Evolutionary conservation across 2,329 filamentous ascomycete species (phyloP), one percentile per base, ranked within the genome.

Genomic region (Dichotomopilus funicola): DNA sequence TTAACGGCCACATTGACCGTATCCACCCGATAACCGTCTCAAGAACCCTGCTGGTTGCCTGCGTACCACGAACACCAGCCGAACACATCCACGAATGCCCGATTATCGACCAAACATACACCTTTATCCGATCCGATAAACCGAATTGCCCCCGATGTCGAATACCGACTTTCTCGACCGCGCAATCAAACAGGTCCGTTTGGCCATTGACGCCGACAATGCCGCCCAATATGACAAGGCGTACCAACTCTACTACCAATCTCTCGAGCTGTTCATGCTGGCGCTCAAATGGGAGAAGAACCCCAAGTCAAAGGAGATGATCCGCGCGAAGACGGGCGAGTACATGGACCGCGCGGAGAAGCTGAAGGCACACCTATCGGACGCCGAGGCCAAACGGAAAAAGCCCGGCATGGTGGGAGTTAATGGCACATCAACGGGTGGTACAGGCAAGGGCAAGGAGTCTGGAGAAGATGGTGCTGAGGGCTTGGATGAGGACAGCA

Each of bases 211-310:
- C 71, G 86, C 88, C 66, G 94, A 99, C 77, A 95, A 92, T 63
- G 88, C 89, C 46, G 91, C 90, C 70, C 90, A 97, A 70, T 99
- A 99, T 75, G 91, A 96, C 67, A 92, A 95, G 73, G 94, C 94
- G 55, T 97, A 97, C 72, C 89, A 96, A 70, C 81, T 88, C 61
- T 99, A 99, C 82, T 96, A 96, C 78, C 86, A 90, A 64, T 87
- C 92, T 51, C 88, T 99, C 65, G 92, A 99, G 75, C 84, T 97
- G 56, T 99, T 97, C 79, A 96, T 99, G 88, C 88, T 97, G 59
- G 94, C 94, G 37, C 81, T 99, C 58, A 99, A 99, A 79, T 99
- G 92, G 92, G 94, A 99, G 77, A 99, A 97, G 82, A 97, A 96
- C 75, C 85, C 88, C 61, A 92, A 91, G 66, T 91, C 90, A 61